Conservation (phyloP, 2,329 filamentous ascomycete species). For the Xylaria sp. region DNA sequence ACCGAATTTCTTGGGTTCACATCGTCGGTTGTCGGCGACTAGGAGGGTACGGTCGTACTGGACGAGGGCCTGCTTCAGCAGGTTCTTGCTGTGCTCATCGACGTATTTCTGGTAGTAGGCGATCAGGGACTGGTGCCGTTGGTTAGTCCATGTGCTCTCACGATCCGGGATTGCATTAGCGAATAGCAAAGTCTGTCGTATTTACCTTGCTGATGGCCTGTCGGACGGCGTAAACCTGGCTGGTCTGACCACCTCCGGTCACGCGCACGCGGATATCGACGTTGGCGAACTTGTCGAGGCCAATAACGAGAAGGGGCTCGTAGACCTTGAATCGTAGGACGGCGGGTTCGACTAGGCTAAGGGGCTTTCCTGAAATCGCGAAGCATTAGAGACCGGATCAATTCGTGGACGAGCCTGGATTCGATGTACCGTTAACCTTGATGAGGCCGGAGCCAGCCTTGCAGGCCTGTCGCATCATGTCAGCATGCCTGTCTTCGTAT, state of each 20-base stretch:
- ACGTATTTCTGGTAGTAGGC: constrained; percentile 99
- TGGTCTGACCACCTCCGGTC: constrained; percentile 84
- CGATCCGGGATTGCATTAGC: background rate
- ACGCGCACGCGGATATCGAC: constrained; percentile 98
- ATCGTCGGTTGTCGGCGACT: constrained; percentile 98
- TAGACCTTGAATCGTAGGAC: constrained; percentile 96
- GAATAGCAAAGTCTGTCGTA: background rate
- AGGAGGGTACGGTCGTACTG: constrained; percentile 97
- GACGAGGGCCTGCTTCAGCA: constrained; percentile 95
- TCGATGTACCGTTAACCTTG: constrained; percentile 37
- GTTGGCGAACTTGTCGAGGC: constrained; percentile 94
- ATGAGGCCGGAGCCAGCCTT: constrained; percentile 69
- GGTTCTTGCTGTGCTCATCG: constrained; percentile 99
- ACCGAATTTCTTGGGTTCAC: constrained; percentile 98
- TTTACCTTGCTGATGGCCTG: constrained; percentile 84
- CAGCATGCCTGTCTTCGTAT: constrained; percentile 3
- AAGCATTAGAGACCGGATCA: constrained; percentile 8
- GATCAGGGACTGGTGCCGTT: constrained; percentile 61
- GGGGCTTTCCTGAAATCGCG: constrained; percentile 80
- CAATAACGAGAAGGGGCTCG: constrained; percentile 96
- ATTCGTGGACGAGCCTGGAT: background rate
- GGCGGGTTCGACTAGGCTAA: constrained; percentile 92
- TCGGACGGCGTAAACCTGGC: constrained; percentile 86
- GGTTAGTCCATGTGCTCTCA: background rate
- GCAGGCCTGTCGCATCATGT: constrained; percentile 25